Evolutionary conservation across 23 red algal species (phyloP).

Genomic region (Gracilariopsis chorda): DNA sequence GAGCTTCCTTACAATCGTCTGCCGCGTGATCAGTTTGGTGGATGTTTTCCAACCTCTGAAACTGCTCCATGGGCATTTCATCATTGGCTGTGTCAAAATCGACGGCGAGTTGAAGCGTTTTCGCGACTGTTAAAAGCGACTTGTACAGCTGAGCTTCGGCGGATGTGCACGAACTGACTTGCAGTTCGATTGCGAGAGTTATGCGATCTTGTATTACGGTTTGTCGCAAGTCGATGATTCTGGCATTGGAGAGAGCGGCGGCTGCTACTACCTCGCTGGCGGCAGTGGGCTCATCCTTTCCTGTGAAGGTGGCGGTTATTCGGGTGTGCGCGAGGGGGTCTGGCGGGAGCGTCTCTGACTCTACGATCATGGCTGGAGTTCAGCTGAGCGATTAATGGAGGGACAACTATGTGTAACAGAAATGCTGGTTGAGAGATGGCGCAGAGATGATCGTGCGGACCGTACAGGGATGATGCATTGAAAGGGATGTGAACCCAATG

Average conservation of each 20-base stretch:
- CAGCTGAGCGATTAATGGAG: no score
- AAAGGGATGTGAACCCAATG: no score
- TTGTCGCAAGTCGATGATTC: conserved; percentile 77
- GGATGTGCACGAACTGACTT: neutral
- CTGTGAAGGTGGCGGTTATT: conserved; percentile 41
- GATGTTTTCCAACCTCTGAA: neutral
- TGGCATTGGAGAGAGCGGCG: conserved; percentile 16
- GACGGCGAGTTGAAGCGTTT: conserved; percentile 51
- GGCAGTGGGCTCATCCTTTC: conserved; percentile 63
- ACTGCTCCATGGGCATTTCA: neutral
- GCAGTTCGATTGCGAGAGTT: conserved; percentile 69
- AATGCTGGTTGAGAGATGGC: no score
- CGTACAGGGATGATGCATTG: no score
- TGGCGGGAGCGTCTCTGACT: no score
- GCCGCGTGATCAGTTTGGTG: neutral
- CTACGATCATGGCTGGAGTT: no score
- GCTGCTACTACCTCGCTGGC: conserved; percentile 44
- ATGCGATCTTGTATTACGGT: conserved; percentile 68
- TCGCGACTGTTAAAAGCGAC: conserved; percentile 60
- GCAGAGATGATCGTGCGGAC: no score
- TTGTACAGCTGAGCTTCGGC: conserved; percentile 44
- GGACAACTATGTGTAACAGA: no score
- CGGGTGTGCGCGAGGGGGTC: neutral
- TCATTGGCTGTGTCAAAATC: conserved; percentile 62
- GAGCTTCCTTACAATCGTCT: neutral